Evolutionary conservation across 148 eudicot species (phyloP).

Genomic region (Amaranthus hypochondriacus): DNA sequence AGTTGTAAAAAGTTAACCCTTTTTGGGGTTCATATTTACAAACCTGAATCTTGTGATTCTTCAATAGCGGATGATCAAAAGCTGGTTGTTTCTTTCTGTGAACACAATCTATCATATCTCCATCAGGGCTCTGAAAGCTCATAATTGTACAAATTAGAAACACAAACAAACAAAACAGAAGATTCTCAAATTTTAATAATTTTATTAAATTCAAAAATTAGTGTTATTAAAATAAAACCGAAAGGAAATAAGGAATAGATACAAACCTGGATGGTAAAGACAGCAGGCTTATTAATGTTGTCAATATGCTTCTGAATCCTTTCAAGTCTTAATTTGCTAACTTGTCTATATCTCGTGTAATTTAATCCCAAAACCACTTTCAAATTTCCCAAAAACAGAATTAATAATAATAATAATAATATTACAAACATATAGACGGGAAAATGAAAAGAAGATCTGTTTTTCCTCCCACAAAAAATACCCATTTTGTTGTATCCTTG

Average conservation of each 20-base stretch:
- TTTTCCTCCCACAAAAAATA: conserved; percentile 13
- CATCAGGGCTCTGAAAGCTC: conserved; percentile 82
- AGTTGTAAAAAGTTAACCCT: background rate
- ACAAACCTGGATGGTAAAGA: conserved; percentile 68
- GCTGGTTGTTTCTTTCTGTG: conserved; percentile 81
- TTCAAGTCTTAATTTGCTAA: conserved; percentile 69
- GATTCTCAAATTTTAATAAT: background rate
- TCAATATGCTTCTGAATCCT: conserved; percentile 77
- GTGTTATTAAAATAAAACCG: background rate
- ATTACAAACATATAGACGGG: background rate
- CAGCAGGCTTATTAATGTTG: conserved; percentile 70
- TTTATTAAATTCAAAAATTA: background rate
- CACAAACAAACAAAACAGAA: background rate
- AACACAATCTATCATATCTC: conserved; percentile 93
- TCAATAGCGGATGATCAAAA: conserved; percentile 93
- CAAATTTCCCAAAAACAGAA: conserved; percentile 26
- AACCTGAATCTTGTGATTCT: conserved; percentile 99
- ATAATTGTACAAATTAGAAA: background rate
- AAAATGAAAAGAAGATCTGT: background rate
- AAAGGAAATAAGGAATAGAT: background rate
- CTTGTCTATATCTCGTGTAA: conserved; percentile 60
- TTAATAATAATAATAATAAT: conserved; percentile 16
- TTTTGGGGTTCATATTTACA: conserved; percentile 10
- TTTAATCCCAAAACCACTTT: conserved; percentile 38
- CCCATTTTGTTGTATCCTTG: conserved; percentile 17